Base-by-base conservation (phyloP, 805 yeast species). In the Yarrowia sp. region DNA sequence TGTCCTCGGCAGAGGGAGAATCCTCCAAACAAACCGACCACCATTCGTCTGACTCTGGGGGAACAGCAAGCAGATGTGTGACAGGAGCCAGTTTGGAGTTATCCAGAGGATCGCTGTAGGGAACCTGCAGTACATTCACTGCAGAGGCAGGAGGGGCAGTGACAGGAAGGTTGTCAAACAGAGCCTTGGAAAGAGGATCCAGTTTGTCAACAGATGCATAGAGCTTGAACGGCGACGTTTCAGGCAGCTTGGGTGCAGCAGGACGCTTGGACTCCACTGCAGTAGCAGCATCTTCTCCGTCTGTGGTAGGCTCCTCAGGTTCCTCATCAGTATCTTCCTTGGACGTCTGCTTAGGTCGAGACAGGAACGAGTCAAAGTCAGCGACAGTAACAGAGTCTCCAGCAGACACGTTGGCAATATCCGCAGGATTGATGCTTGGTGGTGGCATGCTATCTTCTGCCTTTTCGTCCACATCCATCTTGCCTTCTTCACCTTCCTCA, bases 1-100 rank as follows among this genome's bases (percentile, higher is more conserved):
- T 9, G 8, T 58, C 51, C 41, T 58, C 43, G 4, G 11, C 14
- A 2, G 43, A 41, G 14, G 50, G 50, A 0, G 47, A 28, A 7
- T 47, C 45, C 32, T 73, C 75, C 15, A 75, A 38, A 1, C 71
- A 71, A n/a, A 75, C 67, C 9, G 73, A 51, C 36, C 71, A 73
- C 78, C 78, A 75, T 15, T 69, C 69, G 1, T 70, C 66, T 1
- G 67, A 67, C 11, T 66, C 65, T 13, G 72, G 73, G 2, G 74
- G 73, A 1, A 71, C 70, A 4, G 72, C 61, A 35, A 75, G 60
- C 39, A 74, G 71, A 58, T 71, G 71, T 15, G 77, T 73, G 32
- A 75, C 69, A 1, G 77, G 74, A 1, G 75, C 69, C 45, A 72
- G 63, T 13, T 74, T 71, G 3, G 69, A 66, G 17, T 66, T 67